These are phyloP conservation scores for Aureobasidium sp. DNA, from an alignment of 2,329 filamentous ascomycete genomes.

Conservation along the genomic window DNA sequence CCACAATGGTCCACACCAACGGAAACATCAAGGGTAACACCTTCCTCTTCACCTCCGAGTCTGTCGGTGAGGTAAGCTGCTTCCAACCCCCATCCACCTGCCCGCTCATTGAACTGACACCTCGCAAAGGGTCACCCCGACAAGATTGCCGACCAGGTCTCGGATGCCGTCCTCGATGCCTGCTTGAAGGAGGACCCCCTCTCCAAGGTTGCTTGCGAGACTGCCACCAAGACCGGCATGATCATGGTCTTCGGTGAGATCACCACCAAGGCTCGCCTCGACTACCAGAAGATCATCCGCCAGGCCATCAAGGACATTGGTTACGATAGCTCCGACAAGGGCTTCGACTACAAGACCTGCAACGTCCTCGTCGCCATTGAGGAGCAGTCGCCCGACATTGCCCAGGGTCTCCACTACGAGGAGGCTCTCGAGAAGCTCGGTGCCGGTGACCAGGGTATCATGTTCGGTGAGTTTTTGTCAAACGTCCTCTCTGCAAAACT, in stretches of 20 bases:
- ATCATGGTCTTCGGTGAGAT: conserved; percentile 99
- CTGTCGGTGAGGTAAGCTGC: conserved; percentile 41
- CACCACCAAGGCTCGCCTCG: conserved; percentile 86
- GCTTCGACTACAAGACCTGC: conserved; percentile 99
- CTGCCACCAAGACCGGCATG: conserved; percentile 98
- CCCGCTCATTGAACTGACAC: conserved; percentile 14
- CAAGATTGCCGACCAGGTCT: conserved; percentile 69
- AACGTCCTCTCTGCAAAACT: neutral
- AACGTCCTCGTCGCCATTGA: conserved; percentile 98
- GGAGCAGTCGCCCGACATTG: conserved; percentile 98
- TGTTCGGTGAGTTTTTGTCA: conserved; percentile 58
- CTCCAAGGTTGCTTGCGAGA: conserved; percentile 98
- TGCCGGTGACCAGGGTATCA: conserved; percentile 99
- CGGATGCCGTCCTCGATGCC: conserved; percentile 96
- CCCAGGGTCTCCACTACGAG: conserved; percentile 97
- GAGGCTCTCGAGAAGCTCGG: conserved; percentile 95
- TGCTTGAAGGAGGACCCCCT: conserved; percentile 89
- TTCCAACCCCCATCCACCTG: no score
- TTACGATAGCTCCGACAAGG: conserved; percentile 94
- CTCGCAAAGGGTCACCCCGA: conserved; percentile 26
- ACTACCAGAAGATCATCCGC: conserved; percentile 98
- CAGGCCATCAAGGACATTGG: conserved; percentile 95
- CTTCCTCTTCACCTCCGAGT: conserved; percentile 42
- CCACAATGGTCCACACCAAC: conserved; percentile 18
- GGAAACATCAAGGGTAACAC: conserved; percentile 19